Conservation (phyloP, 441 rosid species). For the Populus hybrid region DNA sequence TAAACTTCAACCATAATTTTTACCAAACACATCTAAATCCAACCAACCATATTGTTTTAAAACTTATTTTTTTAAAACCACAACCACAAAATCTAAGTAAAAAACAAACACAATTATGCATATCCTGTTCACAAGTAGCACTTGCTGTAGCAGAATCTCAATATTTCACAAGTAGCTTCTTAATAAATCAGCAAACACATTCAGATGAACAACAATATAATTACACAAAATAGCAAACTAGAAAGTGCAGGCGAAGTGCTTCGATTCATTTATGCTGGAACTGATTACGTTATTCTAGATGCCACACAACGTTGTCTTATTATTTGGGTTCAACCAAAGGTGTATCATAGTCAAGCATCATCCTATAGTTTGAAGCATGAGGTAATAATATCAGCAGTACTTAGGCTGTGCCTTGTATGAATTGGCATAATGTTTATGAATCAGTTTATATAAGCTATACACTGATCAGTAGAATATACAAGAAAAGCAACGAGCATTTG, state of each 20-base stretch:
- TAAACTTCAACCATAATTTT: too few relatives aligned
- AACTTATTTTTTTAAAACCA: too few relatives aligned
- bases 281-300: not conserved
- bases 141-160: not conserved
- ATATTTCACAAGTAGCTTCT: not conserved
- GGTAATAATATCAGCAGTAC: not conserved
- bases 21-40: too few relatives aligned
- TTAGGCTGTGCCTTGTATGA: not conserved
- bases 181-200: not conserved
- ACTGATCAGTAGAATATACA: slow-evolving; percentile 10
- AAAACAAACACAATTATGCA: too few relatives aligned
- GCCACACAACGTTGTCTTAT: not conserved
- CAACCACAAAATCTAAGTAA: too few relatives aligned
- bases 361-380: not conserved
- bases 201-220: not conserved
- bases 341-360: not conserved
- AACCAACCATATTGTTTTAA: too few relatives aligned
- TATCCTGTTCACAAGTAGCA: too few relatives aligned
- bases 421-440: slow-evolving; percentile 1
- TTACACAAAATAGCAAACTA: not conserved
- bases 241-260: not conserved
- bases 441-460: slow-evolving; percentile 7
- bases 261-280: not conserved
- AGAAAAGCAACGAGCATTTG: not conserved
- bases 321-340: not conserved